Conservation (phyloP, 2,329 filamentous ascomycete species). For the Colletotrichum sp. region DNA sequence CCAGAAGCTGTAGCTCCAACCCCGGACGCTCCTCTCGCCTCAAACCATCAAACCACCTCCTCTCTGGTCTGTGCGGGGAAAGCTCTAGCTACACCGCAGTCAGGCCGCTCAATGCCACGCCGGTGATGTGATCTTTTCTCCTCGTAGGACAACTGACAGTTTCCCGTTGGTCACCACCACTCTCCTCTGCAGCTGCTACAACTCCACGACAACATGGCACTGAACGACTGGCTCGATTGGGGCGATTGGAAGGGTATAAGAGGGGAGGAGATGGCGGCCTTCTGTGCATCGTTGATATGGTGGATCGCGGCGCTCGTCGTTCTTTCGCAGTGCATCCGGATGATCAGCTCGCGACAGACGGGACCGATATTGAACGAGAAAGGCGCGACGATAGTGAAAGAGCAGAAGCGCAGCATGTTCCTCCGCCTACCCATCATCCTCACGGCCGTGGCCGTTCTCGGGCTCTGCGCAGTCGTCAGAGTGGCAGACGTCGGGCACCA, state of each 20-base stretch:
- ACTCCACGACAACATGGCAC: not conserved
- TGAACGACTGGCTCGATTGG: not conserved
- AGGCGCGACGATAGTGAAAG: not conserved
- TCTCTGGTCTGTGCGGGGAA: constrained; percentile 10
- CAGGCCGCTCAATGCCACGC: not conserved
- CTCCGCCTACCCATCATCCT: not conserved
- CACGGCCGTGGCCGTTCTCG: not conserved
- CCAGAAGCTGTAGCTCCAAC: not conserved
- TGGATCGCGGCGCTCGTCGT: constrained; percentile 10
- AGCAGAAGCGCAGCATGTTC: not conserved
- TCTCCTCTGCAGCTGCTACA: not conserved
- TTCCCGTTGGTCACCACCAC: not conserved
- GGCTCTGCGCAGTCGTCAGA: constrained; percentile 1
- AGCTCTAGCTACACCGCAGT: constrained; percentile 5
- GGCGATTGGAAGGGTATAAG: not conserved
- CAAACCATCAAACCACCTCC: not conserved
- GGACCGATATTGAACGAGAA: not conserved
- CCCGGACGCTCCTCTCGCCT: not conserved
- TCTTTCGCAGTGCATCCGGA: not conserved
- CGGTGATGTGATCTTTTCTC: not conserved
- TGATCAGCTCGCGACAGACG: not conserved
- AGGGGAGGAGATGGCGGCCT: not conserved
- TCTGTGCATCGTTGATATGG: not conserved
- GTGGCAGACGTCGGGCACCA: not conserved
- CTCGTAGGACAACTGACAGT: not conserved